These are phyloP conservation scores for Erodium maritimum DNA, from an alignment of 345 rosid genomes.

Conservation along the genomic window DNA sequence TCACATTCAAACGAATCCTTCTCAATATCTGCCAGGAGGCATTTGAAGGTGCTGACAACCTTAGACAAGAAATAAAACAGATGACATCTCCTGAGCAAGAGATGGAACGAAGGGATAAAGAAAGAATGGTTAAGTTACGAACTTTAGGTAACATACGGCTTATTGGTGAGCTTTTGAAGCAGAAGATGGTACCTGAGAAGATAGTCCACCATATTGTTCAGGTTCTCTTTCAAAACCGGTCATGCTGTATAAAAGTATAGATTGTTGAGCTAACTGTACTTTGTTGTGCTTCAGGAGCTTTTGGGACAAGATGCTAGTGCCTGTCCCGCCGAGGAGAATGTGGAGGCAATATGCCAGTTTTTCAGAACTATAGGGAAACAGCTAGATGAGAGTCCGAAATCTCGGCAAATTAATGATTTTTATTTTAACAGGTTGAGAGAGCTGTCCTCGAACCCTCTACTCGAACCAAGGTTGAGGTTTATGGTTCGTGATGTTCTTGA, in stretches of 20 bases:
- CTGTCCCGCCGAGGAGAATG: constrained; percentile 84
- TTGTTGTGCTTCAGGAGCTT: constrained; percentile 50
- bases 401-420: constrained; percentile 52
- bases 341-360: constrained; percentile 83
- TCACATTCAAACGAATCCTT: constrained; percentile 79
- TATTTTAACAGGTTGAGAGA: constrained; percentile 59
- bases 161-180: constrained; percentile 93
- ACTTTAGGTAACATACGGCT: constrained; percentile 84
- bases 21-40: constrained; percentile 85
- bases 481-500: constrained; percentile 82
- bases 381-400: constrained; percentile 64
- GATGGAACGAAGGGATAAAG: constrained; percentile 75
- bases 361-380: constrained; percentile 80
- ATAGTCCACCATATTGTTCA: constrained; percentile 84
- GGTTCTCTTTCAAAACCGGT: constrained; percentile 20
- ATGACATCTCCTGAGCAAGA: constrained; percentile 76
- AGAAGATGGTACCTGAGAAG: constrained; percentile 89
- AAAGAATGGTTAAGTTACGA: constrained; percentile 64
- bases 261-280: constrained; percentile 2
- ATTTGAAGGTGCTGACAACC: constrained; percentile 77
- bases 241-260: background rate
- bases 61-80: constrained; percentile 65
- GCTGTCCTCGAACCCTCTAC: constrained; percentile 44
- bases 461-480: constrained; percentile 59
- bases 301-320: constrained; percentile 44